Evolutionary conservation across 305 asterid species (phyloP).

Genomic region (Coffea humblotiana): DNA sequence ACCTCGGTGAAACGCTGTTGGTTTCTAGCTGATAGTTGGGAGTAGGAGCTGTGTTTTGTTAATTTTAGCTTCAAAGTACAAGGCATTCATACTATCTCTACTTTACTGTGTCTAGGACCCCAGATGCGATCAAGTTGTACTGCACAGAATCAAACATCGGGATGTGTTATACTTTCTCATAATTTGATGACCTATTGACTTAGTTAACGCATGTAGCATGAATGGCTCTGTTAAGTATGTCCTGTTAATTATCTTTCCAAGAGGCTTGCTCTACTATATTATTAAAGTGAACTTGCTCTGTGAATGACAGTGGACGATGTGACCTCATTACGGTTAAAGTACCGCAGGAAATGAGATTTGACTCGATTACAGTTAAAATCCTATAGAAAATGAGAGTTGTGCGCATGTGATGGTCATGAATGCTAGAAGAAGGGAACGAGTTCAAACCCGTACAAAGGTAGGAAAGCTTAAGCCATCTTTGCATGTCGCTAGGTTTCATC

Average conservation of each 20-base stretch:
- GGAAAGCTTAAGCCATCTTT: no score
- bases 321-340: no score
- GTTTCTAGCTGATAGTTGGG: background rate
- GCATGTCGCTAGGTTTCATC: background rate
- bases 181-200: background rate
- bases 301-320: no score
- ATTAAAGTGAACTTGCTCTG: background rate
- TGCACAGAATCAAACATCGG: no score
- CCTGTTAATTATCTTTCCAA: background rate
- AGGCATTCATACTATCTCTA: constrained; percentile 4
- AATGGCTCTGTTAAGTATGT: background rate
- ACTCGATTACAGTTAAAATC: no score
- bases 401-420: background rate
- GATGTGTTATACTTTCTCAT: no score
- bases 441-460: background rate
- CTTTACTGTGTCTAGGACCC: background rate
- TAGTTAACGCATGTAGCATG: background rate
- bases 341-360: no score
- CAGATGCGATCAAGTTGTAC: background rate
- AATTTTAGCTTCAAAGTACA: background rate
- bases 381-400: background rate
- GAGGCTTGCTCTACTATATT: background rate
- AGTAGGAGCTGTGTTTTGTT: constrained; percentile 2
- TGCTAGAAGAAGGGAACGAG: background rate
- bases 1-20: constrained; percentile 45